Base-by-base conservation (phyloP, 352 stramenopile genomes). In the Pythium apleroticum region DNA sequence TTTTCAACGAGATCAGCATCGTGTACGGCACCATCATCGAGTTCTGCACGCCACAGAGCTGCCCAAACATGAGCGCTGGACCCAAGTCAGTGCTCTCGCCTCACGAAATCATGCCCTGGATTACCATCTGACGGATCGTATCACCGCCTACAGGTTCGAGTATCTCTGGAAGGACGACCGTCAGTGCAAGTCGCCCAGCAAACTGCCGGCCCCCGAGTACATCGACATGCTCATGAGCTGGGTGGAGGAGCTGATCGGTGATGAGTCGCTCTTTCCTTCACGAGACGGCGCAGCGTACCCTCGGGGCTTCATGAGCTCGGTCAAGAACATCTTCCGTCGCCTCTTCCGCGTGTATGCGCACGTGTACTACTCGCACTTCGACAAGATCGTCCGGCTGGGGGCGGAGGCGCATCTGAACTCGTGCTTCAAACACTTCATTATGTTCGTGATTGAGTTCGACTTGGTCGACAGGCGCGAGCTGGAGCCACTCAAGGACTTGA, bases 361-460 rank as follows among this genome's bases (percentile, higher is more conserved):
- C 78, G 90, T 99, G 43, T 99, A 99, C 77, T 97, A 96, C 66
- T 97, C 88, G 63, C 97, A 98, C 74, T 98, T 98, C 60, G 87
- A 96, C 62, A 98, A 97, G 54, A 88, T 98, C 66, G 90, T 98
- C 58, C 88, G 85, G 50, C 82, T 98, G 33, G 91, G 94, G 24
- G 97, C 97, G 57, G 95, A 98, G 62, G 93, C 96, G 31, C 93
- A 99, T 73, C 81, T 99, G 54, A 99, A 99, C 78, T 98, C 97
- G 58, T 98, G 92, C 69, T 98, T 99, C 78, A 99, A 99, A 72
- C 95, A 98, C 75, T 99, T 99, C 63, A 98, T 99, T 80, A 94
- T 97, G 46, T 98, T 99, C 75, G 96, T 96, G 66, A 96, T 81
- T 17, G 90, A 97, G 69, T 98, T 98, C 72, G 89, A 97, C 15